Conservation (phyloP, 169 alveolate species). For the Eimeria sp. region DNA sequence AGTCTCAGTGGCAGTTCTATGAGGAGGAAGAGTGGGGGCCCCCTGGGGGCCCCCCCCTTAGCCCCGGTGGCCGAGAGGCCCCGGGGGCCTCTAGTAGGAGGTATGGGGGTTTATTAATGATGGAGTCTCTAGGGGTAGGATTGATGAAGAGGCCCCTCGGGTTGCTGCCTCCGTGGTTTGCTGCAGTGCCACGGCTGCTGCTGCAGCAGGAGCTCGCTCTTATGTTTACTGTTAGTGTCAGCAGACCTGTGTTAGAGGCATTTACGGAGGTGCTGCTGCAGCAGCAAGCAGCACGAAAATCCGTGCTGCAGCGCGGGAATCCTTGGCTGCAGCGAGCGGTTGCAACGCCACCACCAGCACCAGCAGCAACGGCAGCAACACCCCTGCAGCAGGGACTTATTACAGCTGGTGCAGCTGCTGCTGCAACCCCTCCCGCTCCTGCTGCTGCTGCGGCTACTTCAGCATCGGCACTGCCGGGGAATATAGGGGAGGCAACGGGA, state of each 20-base stretch:
- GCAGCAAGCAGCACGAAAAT: slow-evolving; percentile 26
- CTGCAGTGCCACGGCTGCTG: slow-evolving; percentile 22
- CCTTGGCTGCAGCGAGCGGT: no score
- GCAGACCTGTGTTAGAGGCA: slow-evolving; percentile 5
- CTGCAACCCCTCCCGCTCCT: not conserved
- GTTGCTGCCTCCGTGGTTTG: slow-evolving; percentile 47
- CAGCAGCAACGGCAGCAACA: not conserved
- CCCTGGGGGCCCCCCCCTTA: not conserved
- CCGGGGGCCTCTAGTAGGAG: slow-evolving; percentile 3
- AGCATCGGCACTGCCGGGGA: not conserved
- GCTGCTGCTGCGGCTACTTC: not conserved
- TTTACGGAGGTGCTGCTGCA: slow-evolving; percentile 38
- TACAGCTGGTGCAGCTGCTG: not conserved
- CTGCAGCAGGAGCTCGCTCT: slow-evolving; percentile 57
- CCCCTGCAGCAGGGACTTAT: not conserved
- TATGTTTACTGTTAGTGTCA: not conserved
- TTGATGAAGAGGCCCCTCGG: slow-evolving; percentile 22
- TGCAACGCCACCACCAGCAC: not conserved
- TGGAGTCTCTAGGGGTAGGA: not conserved
- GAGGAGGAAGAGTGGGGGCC: not conserved
- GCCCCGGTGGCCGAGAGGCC: not conserved
- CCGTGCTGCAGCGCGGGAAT: slow-evolving; percentile 1
- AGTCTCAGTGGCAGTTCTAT: not conserved
- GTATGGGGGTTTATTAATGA: not conserved
- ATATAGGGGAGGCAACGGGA: not conserved